Evolutionary conservation across 75 land plant species (phyloP).

Genomic region (Pseudotsuga menziesii): DNA sequence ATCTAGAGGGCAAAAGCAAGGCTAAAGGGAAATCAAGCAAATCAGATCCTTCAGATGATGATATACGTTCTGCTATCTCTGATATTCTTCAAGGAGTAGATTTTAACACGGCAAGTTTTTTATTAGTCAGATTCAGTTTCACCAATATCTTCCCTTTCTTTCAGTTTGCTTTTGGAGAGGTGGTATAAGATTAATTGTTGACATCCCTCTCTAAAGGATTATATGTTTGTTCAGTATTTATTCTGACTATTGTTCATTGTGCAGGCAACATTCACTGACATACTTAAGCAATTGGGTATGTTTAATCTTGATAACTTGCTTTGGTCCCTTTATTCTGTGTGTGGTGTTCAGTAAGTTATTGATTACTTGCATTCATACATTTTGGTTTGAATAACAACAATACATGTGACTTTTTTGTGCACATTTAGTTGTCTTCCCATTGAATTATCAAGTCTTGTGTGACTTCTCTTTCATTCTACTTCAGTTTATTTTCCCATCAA

Average conservation of each 20-base stretch:
- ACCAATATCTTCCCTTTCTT: too few species aligned
- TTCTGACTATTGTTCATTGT: slow-evolving; percentile 9
- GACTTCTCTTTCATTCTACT: too few species aligned
- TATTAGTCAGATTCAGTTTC: background rate
- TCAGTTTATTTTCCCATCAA: too few species aligned
- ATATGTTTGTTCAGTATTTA: background rate
- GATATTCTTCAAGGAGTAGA: slow-evolving; percentile 81
- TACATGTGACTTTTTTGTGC: background rate
- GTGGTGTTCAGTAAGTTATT: background rate
- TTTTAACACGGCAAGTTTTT: slow-evolving; percentile 68
- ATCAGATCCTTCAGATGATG: slow-evolving; percentile 55
- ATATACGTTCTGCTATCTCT: slow-evolving; percentile 57
- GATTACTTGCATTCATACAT: background rate
- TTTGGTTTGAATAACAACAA: background rate
- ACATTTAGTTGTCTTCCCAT: background rate
- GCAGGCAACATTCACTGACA: slow-evolving; percentile 78
- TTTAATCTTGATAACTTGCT: background rate
- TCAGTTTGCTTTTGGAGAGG: background rate
- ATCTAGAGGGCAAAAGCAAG: slow-evolving; percentile 42
- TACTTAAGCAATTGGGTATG: slow-evolving; percentile 56
- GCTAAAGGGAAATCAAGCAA: slow-evolving; percentile 19
- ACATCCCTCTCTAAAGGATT: background rate
- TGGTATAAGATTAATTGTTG: background rate
- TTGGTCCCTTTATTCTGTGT: too few species aligned
- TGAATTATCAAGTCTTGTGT: background rate